phyloP scores from a whole-genome alignment of 306 rosid genomes.

The Elaeagnus macrophylla region DNA sequence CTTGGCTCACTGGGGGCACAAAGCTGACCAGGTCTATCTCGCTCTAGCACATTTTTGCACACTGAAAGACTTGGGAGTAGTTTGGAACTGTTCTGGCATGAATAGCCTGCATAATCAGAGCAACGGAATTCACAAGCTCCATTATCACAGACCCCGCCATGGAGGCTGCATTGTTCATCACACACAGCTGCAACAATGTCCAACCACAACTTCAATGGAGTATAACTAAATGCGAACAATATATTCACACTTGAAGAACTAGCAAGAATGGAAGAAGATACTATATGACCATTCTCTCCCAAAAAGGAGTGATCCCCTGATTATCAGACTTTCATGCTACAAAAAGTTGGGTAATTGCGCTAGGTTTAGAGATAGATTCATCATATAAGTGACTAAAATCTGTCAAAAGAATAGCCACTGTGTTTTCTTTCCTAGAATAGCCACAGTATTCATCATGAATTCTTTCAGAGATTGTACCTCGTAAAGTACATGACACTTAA shows the following conservation, averaged over 20 bases:
- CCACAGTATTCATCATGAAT: background rate
- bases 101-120: constrained; percentile 93
- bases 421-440: background rate
- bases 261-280: background rate
- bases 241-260: background rate
- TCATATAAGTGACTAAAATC: too few relatives aligned
- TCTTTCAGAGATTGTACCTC: background rate
- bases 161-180: constrained; percentile 97
- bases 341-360: too few relatives aligned
- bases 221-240: background rate
- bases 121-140: constrained; percentile 97
- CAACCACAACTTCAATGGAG: constrained; percentile 1
- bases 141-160: constrained; percentile 96
- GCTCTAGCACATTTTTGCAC: constrained; percentile 67
- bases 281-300: too few relatives aligned
- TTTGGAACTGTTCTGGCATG: constrained; percentile 86
- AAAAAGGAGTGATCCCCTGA: too few relatives aligned
- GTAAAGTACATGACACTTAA: background rate
- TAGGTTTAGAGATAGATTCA: too few relatives aligned
- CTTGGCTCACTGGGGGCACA: constrained; percentile 95
- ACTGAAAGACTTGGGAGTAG: constrained; percentile 72
- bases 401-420: too few relatives aligned
- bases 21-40: constrained; percentile 74
- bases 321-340: too few relatives aligned
- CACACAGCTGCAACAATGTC: constrained; percentile 66